Percentiles rank a stretch among this genome's conserved stretches.
These are phyloP conservation scores for Ambrosia artemisiifolia DNA, from an alignment of 129 eudicot species.

Conservation along the genomic window DNA sequence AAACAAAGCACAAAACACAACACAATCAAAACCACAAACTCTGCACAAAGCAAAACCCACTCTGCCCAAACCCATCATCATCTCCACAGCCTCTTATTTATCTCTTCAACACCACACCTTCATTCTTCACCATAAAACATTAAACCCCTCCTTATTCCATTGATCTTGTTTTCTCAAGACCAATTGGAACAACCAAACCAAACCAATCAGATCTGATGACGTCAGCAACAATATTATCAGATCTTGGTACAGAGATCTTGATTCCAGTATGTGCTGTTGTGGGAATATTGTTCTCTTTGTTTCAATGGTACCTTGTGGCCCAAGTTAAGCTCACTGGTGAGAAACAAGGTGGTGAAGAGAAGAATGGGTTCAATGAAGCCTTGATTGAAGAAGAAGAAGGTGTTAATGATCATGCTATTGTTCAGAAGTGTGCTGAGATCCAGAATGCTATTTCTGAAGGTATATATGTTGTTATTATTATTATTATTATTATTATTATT, in stretches of 20 bases:
- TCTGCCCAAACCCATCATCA: slow-evolving; percentile 21
- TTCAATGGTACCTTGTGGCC: slow-evolving; percentile 65
- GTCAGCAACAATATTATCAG: slow-evolving; percentile 44
- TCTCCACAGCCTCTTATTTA: slow-evolving; percentile 32
- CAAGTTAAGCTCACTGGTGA: slow-evolving; percentile 42
- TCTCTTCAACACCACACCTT: slow-evolving; percentile 26
- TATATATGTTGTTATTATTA: not conserved
- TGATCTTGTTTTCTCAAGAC: not conserved
- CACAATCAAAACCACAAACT: fast-evolving
- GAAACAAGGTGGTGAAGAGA: slow-evolving; percentile 24
- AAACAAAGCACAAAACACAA: not conserved
- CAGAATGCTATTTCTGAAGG: slow-evolving; percentile 74
- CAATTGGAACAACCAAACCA: too few relatives aligned
- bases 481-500: too few relatives aligned
- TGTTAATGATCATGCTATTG: slow-evolving; percentile 46
- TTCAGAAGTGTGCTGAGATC: slow-evolving; percentile 62
- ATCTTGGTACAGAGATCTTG: slow-evolving; percentile 52
- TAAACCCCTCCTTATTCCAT: slow-evolving; percentile 10
- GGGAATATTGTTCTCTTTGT: slow-evolving; percentile 55
- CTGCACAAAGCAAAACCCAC: not conserved
- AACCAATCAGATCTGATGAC: slow-evolving; percentile 28
- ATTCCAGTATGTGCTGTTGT: slow-evolving; percentile 65
- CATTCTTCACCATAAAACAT: slow-evolving; percentile 24
- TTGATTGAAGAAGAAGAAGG: slow-evolving; percentile 75
- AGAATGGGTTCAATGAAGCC: slow-evolving; percentile 47